Evolutionary conservation across 352 stramenopile genomes (phyloP).

Genomic region (Plasmopara muralis): DNA sequence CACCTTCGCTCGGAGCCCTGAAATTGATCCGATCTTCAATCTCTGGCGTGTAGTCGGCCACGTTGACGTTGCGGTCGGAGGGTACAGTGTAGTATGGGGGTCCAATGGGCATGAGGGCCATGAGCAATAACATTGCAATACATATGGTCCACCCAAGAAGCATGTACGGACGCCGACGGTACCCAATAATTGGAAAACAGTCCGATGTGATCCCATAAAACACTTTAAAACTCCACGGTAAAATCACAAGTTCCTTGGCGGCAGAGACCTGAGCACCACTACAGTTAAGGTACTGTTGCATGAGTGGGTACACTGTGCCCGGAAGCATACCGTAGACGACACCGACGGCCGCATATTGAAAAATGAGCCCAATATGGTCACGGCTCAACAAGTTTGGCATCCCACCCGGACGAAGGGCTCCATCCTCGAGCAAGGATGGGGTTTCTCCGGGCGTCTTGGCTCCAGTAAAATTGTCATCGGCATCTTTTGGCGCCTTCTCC

Average conservation of each 20-base stretch:
- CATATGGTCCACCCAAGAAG: constrained; percentile 46
- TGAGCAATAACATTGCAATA: constrained; percentile 41
- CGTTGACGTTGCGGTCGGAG: constrained; percentile 18
- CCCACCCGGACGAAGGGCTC: constrained; percentile 30
- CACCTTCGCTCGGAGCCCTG: constrained; percentile 23
- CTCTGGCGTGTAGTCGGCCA: constrained; percentile 24
- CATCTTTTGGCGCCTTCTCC: constrained; percentile 25
- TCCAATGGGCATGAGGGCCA: constrained; percentile 34
- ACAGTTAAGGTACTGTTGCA: constrained; percentile 50
- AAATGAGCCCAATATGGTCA: constrained; percentile 39
- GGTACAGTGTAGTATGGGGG: constrained; percentile 48
- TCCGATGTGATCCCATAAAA: constrained; percentile 30
- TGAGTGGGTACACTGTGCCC: constrained; percentile 42
- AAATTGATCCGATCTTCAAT: constrained; percentile 35
- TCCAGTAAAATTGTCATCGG: constrained; percentile 21
- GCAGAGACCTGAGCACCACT: constrained; percentile 40
- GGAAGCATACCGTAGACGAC: constrained; percentile 43
- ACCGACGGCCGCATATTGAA: constrained; percentile 46
- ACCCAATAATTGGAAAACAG: constrained; percentile 43
- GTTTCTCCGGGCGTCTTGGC: constrained; percentile 27
- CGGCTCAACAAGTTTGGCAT: constrained; percentile 28
- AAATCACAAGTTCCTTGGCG: constrained; percentile 34
- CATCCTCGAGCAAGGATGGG: constrained; percentile 22
- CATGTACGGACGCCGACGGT: constrained; percentile 60
- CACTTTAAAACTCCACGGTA: constrained; percentile 67